Conservation (phyloP, 1,284 basidiomycete genomes). For the Pseudozyma sp. region DNA sequence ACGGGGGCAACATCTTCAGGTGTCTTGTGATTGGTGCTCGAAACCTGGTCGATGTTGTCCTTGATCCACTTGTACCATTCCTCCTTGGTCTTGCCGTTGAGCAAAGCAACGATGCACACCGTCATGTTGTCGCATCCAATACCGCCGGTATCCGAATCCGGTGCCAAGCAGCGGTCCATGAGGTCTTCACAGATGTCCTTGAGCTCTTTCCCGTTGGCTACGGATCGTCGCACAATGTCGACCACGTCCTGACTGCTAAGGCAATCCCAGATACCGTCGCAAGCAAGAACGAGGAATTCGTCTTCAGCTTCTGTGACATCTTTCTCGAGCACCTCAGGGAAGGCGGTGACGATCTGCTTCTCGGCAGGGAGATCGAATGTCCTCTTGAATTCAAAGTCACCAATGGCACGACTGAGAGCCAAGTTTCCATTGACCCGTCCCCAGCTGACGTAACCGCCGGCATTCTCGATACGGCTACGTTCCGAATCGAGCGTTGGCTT, state of each 20-base stretch:
- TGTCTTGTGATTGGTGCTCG: constrained; percentile 79
- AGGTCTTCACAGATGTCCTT: constrained; percentile 86
- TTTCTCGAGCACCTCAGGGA: constrained; percentile 90
- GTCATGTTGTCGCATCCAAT: constrained; percentile 99
- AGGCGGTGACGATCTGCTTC: constrained; percentile 92
- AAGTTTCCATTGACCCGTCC: constrained; percentile 98
- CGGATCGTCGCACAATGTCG: constrained; percentile 85
- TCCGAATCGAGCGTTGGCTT: constrained; percentile 91
- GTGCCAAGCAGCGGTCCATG: constrained; percentile 93
- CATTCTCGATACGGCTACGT: constrained; percentile 84
- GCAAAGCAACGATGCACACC: constrained; percentile 86
- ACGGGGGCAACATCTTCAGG: constrained; percentile 72
- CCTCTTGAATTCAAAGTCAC: constrained; percentile 99
- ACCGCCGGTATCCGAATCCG: constrained; percentile 90
- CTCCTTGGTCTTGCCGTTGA: constrained; percentile 86
- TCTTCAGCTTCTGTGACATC: constrained; percentile 82
- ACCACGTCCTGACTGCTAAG: constrained; percentile 91
- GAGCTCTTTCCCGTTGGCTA: constrained; percentile 84
- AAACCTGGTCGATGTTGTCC: constrained; percentile 78
- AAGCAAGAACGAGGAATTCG: constrained; percentile 94
- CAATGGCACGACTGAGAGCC: constrained; percentile 91
- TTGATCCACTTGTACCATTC: constrained; percentile 95
- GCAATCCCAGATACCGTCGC: constrained; percentile 99
- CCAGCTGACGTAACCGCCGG: constrained; percentile 97
- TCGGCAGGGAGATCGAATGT: constrained; percentile 84